Evolutionary conservation across 495 filamentous ascomycete species (phyloP).

Genomic region (Neurospora sp.): DNA sequence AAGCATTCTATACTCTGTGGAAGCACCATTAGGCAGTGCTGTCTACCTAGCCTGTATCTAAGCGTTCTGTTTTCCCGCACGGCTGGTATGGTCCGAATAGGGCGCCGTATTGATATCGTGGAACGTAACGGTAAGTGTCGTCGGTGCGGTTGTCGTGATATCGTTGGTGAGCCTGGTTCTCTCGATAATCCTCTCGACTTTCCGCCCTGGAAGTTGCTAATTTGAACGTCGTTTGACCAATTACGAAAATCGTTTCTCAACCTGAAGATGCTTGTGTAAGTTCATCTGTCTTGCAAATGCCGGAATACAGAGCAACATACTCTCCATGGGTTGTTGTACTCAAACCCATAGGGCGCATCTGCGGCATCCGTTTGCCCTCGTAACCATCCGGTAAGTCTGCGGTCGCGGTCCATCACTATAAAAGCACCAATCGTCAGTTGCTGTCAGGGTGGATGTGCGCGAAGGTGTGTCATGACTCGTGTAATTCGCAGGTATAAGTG

Average conservation of each 20-base stretch:
- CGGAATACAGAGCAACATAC: constrained; percentile 16
- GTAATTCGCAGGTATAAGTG: constrained; percentile 1
- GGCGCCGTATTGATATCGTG: not conserved
- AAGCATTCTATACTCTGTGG: constrained; percentile 5
- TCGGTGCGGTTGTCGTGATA: not conserved
- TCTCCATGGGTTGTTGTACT: constrained; percentile 93
- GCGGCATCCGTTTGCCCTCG: constrained; percentile 80
- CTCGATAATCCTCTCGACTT: not conserved
- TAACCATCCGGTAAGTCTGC: constrained; percentile 72
- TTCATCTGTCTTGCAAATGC: not conserved
- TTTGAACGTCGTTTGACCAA: constrained; percentile 6
- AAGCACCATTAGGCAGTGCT: not conserved
- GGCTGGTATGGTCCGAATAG: not conserved
- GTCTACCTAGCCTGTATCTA: not conserved
- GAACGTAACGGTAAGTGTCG: not conserved
- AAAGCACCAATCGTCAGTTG: constrained; percentile 14
- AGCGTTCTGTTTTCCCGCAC: not conserved
- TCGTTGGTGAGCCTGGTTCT: not conserved
- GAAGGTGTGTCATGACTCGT: constrained; percentile 1
- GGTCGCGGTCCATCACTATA: constrained; percentile 94
- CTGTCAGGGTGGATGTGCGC: not conserved
- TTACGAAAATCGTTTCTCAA: constrained; percentile 40
- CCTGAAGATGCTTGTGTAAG: constrained; percentile 23
- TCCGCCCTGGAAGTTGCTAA: not conserved
- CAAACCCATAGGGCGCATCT: constrained; percentile 76